These are phyloP conservation scores for Brassica nigra DNA, from an alignment of 345 rosid species.

Conservation along the genomic window DNA sequence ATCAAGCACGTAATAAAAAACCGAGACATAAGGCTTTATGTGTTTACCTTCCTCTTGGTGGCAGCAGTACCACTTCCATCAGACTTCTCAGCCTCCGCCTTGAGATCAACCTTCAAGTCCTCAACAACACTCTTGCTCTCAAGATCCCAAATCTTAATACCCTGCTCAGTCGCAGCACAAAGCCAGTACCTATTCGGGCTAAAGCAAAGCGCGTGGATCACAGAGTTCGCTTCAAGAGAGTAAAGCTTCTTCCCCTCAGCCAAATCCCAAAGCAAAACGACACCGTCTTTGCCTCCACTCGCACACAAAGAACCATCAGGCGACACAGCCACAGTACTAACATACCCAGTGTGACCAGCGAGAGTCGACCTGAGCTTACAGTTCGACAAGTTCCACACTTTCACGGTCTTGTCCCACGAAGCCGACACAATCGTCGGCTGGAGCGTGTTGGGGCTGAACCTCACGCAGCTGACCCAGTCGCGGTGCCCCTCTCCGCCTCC, in stretches of 20 bases:
- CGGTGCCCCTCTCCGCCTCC: slow-evolving; percentile 64
- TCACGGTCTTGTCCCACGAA: slow-evolving; percentile 83
- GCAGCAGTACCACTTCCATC: slow-evolving; percentile 55
- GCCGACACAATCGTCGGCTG: slow-evolving; percentile 96
- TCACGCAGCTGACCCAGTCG: slow-evolving; percentile 96
- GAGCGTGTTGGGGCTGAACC: slow-evolving; percentile 76
- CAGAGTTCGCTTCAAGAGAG: slow-evolving; percentile 77
- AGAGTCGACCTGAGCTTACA: slow-evolving; percentile 81
- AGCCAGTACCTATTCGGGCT: slow-evolving; percentile 99
- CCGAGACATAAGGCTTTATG: too few relatives aligned
- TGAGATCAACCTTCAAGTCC: slow-evolving; percentile 95
- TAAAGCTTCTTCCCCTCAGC: slow-evolving; percentile 94
- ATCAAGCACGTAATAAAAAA: too few relatives aligned
- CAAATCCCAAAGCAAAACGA: slow-evolving; percentile 90
- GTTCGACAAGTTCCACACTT: slow-evolving; percentile 93
- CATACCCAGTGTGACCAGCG: slow-evolving; percentile 78
- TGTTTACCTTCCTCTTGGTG: slow-evolving; percentile 48
- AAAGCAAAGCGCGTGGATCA: slow-evolving; percentile 81
- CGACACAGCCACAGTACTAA: slow-evolving; percentile 89
- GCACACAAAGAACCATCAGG: slow-evolving; percentile 96
- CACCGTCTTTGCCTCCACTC: slow-evolving; percentile 95
- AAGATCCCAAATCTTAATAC: slow-evolving; percentile 98
- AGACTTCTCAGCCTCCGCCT: slow-evolving; percentile 86
- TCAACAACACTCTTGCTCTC: slow-evolving; percentile 96
- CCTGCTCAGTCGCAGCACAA: slow-evolving; percentile 89